Percentiles rank a stretch among this genome's conserved stretches.
phyloP scores from a whole-genome alignment of 306 rosid species.

The Neltuma alba region DNA sequence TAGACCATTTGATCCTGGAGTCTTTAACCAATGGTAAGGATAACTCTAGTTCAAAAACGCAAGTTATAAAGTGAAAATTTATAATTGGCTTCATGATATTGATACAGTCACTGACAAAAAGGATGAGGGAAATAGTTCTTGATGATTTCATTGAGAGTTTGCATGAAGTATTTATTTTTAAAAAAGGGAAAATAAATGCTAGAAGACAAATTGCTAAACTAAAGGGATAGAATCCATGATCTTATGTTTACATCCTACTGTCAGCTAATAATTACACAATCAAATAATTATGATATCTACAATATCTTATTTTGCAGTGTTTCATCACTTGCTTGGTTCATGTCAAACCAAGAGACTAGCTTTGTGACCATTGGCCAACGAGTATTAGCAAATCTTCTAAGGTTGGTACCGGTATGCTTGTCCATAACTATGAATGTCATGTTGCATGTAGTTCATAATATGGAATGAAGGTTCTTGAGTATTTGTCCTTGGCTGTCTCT shows the following conservation, averaged over 20 bases:
- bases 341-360: conserved; percentile 98
- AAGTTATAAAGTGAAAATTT: background rate
- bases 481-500: background rate
- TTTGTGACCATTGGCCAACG: conserved; percentile 98
- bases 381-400: conserved; percentile 91
- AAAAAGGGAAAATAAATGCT: background rate
- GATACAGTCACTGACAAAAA: background rate
- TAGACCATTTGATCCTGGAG: background rate
- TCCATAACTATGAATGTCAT: background rate
- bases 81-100: background rate
- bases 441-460: background rate
- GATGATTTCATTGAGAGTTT: background rate
- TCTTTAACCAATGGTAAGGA: background rate
- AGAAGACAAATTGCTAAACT: background rate
- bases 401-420: conserved; percentile 53
- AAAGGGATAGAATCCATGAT: background rate
- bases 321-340: conserved; percentile 98
- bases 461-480: background rate
- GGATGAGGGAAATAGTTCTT: background rate
- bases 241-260: background rate
- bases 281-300: background rate
- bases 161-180: background rate
- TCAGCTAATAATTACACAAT: background rate
- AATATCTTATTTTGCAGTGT: conserved; percentile 66
- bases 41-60: background rate